A percentile compares a stretch with the other conserved stretches of the same genome.
Evolutionary conservation across 148 eudicot genomes (phyloP).

Genomic region (Chenopodium quinoa): DNA sequence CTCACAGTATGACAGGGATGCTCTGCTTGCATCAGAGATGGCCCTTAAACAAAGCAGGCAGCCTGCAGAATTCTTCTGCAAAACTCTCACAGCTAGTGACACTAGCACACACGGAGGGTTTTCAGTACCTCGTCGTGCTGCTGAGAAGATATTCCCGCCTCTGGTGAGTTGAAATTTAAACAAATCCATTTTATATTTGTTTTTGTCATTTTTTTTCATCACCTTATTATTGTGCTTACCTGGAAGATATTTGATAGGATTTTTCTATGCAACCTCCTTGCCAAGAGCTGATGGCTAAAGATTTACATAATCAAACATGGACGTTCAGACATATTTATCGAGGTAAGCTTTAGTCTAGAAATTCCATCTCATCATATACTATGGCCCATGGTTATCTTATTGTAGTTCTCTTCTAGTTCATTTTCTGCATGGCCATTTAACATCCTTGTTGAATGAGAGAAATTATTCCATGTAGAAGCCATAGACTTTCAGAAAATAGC

Average conservation of each 20-base stretch:
- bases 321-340: conserved; percentile 92
- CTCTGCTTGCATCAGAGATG: conserved; percentile 83
- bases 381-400: neutral
- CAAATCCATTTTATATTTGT: neutral
- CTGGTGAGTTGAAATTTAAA: conserved; percentile 45
- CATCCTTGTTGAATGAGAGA: neutral
- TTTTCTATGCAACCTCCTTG: conserved; percentile 98
- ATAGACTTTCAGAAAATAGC: neutral
- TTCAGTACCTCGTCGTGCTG: conserved; percentile 96
- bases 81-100: conserved; percentile 98
- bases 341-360: conserved; percentile 37
- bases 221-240: conserved; percentile 37
- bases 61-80: conserved; percentile 95
- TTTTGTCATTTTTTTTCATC: neutral
- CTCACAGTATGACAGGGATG: conserved; percentile 86
- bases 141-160: conserved; percentile 97
- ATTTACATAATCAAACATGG: conserved; percentile 94
- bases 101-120: conserved; percentile 99
- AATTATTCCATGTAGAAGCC: neutral
- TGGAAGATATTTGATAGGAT: conserved; percentile 52
- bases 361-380: neutral
- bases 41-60: conserved; percentile 90
- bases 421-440: neutral
- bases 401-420: neutral
- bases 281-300: conserved; percentile 90